Conservation (phyloP, 371 early-diverging fungal genomes). For the Dentiscutata heterogama region DNA sequence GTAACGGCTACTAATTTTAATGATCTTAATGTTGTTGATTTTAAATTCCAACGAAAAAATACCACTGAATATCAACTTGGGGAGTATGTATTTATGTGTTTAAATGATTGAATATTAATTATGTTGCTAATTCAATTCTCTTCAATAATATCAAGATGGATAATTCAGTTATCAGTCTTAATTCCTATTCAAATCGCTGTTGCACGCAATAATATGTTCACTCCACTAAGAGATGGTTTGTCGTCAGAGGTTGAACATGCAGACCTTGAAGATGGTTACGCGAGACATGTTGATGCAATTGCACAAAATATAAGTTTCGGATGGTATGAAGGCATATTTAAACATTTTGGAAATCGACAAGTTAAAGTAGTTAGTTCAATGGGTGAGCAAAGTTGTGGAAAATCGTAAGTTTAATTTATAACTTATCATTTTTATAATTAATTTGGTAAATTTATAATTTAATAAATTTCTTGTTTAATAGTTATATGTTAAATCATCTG, state of each 20-base stretch:
- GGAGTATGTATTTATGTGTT: neutral
- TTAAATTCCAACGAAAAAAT: too few species aligned
- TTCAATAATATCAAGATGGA: neutral
- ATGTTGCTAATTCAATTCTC: too few species aligned
- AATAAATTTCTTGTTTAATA: neutral
- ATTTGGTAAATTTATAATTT: neutral
- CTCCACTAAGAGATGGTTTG: constrained; percentile 32
- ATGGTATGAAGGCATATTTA: constrained; percentile 43
- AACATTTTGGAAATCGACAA: constrained; percentile 15
- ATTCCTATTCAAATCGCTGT: constrained; percentile 44
- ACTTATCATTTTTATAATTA: neutral
- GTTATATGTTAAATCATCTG: constrained; percentile 31
- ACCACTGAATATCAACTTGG: neutral
- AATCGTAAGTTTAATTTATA: neutral
- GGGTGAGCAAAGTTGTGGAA: constrained; percentile 42
- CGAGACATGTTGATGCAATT: neutral
- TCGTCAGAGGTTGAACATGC: neutral
- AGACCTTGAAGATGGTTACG: neutral
- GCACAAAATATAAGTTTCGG: constrained; percentile 34
- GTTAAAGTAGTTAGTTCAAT: constrained; percentile 35
- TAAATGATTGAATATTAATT: too few species aligned
- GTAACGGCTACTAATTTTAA: neutral
- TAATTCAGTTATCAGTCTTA: constrained; percentile 14
- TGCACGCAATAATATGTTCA: constrained; percentile 32
- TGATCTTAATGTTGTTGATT: neutral